phyloP scores from a whole-genome alignment of 768 basidiomycete species.

The button mushroom (Agaricus bisporus) region DNA sequence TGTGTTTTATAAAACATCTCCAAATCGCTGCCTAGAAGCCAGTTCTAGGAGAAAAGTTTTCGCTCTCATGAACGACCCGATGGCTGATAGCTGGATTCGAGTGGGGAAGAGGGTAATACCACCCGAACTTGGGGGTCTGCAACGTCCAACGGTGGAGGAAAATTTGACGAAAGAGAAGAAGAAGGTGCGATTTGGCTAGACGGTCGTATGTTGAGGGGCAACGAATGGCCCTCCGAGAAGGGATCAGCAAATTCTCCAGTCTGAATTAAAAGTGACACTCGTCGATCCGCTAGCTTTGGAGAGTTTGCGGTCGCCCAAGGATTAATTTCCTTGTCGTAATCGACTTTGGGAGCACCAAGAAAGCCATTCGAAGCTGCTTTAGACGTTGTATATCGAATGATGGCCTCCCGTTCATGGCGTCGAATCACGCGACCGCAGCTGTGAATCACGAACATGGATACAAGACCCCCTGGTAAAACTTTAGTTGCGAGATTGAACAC shows the following conservation, averaged over 20 bases:
- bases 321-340: neutral
- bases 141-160: conserved; percentile 5
- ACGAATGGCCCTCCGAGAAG: conserved; percentile 25
- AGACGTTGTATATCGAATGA: conserved; percentile 41
- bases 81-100: conserved; percentile 20
- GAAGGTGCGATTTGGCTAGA: conserved; percentile 3
- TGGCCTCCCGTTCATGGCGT: conserved; percentile 53
- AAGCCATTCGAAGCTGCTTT: conserved; percentile 22
- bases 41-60: conserved; percentile 20
- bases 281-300: conserved; percentile 11
- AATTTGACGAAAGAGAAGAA: conserved; percentile 1
- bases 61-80: conserved; percentile 21
- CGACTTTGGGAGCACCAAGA: neutral
- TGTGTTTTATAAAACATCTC: neutral
- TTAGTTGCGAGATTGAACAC: conserved; percentile 8
- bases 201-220: conserved; percentile 5
- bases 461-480: conserved; percentile 39
- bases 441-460: conserved; percentile 51
- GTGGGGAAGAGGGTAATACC: neutral
- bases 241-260: conserved; percentile 20
- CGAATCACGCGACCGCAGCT: conserved; percentile 54
- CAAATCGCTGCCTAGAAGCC: conserved; percentile 17
- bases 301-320: conserved; percentile 8
- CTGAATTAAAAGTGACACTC: conserved; percentile 7
- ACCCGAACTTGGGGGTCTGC: neutral